Evolutionary conservation across 352 stramenopile species (phyloP).

Genomic region (Salisapilia sapeloensis): DNA sequence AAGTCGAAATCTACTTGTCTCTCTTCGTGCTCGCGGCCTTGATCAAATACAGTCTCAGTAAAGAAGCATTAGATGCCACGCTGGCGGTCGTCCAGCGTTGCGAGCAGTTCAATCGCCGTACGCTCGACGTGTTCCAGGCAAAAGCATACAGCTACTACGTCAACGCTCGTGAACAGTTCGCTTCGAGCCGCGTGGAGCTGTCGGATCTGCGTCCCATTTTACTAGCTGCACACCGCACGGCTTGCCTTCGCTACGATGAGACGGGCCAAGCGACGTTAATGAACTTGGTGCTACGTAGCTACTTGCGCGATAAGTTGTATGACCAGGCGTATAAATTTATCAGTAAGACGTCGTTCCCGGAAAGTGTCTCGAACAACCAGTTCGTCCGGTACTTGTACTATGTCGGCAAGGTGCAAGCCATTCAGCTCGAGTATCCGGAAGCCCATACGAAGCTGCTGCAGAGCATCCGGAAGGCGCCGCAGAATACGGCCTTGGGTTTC

Average conservation of each 20-base stretch:
- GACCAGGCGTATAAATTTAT: slow-evolving; percentile 89
- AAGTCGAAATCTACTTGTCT: slow-evolving; percentile 78
- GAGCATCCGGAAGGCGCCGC: slow-evolving; percentile 92
- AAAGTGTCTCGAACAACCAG: slow-evolving; percentile 96
- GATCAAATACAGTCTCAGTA: slow-evolving; percentile 44
- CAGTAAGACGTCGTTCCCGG: slow-evolving; percentile 77
- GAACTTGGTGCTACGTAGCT: slow-evolving; percentile 85
- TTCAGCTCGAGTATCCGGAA: slow-evolving; percentile 96
- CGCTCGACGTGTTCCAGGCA: slow-evolving; percentile 57
- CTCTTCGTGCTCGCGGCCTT: slow-evolving; percentile 55
- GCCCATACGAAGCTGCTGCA: slow-evolving; percentile 93
- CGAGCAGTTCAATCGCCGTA: slow-evolving; percentile 67
- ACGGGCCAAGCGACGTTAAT: slow-evolving; percentile 81
- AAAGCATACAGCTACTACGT: slow-evolving; percentile 70
- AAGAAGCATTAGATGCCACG: slow-evolving; percentile 32
- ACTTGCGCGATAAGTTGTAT: slow-evolving; percentile 80
- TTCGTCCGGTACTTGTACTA: slow-evolving; percentile 97
- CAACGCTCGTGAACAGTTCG: slow-evolving; percentile 52
- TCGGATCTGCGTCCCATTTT: slow-evolving; percentile 45
- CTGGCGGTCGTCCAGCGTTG: slow-evolving; percentile 37
- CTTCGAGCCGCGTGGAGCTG: slow-evolving; percentile 13
- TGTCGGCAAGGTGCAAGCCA: slow-evolving; percentile 88
- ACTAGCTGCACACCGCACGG: slow-evolving; percentile 71
- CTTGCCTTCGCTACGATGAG: slow-evolving; percentile 80
- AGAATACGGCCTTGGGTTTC: slow-evolving; percentile 93